phyloP scores from a whole-genome alignment of 768 basidiomycete genomes.

The Artomyces pyxidatus region DNA sequence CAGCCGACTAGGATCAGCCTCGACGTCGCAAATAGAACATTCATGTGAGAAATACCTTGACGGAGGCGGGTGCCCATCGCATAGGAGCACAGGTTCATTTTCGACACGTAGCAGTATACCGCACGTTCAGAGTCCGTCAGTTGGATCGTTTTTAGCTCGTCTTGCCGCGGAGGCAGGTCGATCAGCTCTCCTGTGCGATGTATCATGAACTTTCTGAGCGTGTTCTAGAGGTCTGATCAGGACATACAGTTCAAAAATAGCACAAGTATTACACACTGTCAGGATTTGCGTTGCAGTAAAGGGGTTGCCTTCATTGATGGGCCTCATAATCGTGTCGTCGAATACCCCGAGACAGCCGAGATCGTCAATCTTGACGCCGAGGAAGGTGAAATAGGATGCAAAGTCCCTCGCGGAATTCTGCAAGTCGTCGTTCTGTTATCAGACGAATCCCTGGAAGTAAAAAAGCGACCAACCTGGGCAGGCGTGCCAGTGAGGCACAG shows the following conservation, averaged over 20 bases:
- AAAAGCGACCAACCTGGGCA: conserved; percentile 1
- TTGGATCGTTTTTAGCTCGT: neutral
- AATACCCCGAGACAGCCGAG: neutral
- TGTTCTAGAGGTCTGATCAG: neutral
- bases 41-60: neutral
- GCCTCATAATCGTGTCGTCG: neutral
- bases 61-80: neutral
- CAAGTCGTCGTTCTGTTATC: neutral
- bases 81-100: neutral
- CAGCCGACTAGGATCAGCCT: no score
- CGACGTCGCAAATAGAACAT: no score
- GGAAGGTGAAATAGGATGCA: neutral
- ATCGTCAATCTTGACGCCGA: neutral
- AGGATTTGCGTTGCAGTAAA: neutral
- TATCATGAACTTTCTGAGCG: neutral
- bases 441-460: neutral
- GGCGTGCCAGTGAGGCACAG: conserved; percentile 7
- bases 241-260: neutral
- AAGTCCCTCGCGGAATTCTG: conserved; percentile 7
- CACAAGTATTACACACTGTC: neutral
- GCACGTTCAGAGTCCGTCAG: neutral
- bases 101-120: neutral
- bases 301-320: neutral
- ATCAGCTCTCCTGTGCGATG: neutral
- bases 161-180: neutral